Evolutionary conservation across 2,329 filamentous ascomycete genomes (phyloP).

Genomic region (Xylariaceae sp.): DNA sequence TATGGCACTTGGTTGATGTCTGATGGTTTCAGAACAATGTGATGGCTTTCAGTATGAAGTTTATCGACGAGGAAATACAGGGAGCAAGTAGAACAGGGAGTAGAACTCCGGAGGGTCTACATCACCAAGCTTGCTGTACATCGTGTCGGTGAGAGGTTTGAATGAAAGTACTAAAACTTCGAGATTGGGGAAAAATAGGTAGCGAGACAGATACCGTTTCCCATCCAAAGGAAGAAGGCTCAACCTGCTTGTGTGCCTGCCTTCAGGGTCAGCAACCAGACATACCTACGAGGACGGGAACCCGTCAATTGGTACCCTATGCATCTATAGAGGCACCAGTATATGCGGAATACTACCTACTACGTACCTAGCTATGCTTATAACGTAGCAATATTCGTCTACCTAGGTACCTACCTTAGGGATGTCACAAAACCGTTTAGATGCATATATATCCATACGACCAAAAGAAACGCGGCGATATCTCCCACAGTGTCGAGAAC

Average conservation of each 20-base stretch:
- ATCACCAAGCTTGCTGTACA: background rate
- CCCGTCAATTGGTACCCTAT: too few relatives aligned
- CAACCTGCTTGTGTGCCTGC: background rate
- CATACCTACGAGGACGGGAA: too few relatives aligned
- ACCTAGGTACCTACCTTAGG: too few relatives aligned
- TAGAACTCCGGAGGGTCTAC: background rate
- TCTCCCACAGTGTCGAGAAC: too few relatives aligned
- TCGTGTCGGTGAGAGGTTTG: background rate
- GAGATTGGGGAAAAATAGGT: background rate
- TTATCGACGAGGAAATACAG: background rate
- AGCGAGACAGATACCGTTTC: background rate
- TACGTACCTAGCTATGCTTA: too few relatives aligned
- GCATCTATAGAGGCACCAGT: too few relatives aligned
- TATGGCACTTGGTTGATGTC: background rate
- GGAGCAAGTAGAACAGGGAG: background rate
- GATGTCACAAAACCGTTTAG: too few relatives aligned
- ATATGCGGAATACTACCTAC: too few relatives aligned
- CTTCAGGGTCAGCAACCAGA: too few relatives aligned
- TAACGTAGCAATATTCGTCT: too few relatives aligned
- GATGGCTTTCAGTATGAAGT: background rate
- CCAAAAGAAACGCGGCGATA: too few relatives aligned
- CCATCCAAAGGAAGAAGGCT: background rate
- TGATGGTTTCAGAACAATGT: background rate
- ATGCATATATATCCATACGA: too few relatives aligned
- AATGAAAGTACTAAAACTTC: background rate